Conservation (phyloP, 1,139 yeast species). For the Candida sp. region DNA sequence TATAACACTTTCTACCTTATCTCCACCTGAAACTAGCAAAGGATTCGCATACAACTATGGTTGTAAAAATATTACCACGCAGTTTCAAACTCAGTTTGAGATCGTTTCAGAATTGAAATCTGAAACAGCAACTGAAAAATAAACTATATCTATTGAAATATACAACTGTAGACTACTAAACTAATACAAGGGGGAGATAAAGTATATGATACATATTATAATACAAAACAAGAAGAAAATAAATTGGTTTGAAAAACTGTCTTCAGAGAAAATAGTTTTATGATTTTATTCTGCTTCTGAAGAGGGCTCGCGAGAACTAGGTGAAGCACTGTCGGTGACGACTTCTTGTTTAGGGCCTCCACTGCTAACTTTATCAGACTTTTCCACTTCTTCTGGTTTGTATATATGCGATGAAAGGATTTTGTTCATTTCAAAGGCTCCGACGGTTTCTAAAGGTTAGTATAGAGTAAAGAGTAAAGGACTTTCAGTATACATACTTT, state of each 20-base stretch:
- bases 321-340: background rate
- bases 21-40: background rate
- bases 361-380: background rate
- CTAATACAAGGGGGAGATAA: too few relatives aligned
- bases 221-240: background rate
- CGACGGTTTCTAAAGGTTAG: conserved; percentile 41
- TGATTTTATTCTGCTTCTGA: background rate
- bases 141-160: too few relatives aligned
- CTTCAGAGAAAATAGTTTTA: too few relatives aligned
- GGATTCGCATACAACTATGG: background rate
- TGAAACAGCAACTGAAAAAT: background rate
- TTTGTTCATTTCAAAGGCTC: conserved; percentile 70
- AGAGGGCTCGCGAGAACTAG: too few relatives aligned
- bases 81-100: background rate
- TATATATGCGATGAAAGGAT: conserved; percentile 49
- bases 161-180: too few relatives aligned
- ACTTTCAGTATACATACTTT: conserved; percentile 21
- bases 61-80: background rate
- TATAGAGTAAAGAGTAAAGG: conserved; percentile 5
- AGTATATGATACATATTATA: too few relatives aligned
- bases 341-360: background rate
- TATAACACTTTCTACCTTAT: background rate
- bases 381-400: conserved; percentile 33
- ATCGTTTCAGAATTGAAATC: background rate
- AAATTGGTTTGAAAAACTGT: too few relatives aligned